Evolutionary conservation across 257 asterid species (phyloP).

Genomic region (Schizonepeta tenuifolia): DNA sequence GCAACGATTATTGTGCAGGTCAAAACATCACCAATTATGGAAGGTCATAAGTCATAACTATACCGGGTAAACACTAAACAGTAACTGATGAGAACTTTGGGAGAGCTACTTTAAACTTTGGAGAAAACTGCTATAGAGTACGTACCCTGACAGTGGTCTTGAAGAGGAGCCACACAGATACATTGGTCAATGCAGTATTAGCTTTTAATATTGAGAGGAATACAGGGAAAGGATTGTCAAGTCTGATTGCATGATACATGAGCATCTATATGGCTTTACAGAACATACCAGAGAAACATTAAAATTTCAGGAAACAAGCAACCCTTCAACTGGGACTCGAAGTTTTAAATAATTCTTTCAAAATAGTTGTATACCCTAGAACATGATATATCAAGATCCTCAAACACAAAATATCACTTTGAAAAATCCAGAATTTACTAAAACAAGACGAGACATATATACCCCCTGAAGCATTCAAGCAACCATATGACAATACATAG

Average conservation of each 20-base stretch:
- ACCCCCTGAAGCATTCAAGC: not conserved
- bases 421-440: not conserved
- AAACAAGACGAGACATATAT: not conserved
- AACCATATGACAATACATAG: not conserved
- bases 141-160: not conserved
- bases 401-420: not conserved
- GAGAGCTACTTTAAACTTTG: not conserved
- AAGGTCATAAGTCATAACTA: not conserved
- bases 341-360: not conserved
- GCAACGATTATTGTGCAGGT: not conserved
- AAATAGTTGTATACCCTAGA: no score
- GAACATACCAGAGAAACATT: not conserved
- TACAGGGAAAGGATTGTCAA: not conserved
- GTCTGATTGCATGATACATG: not conserved
- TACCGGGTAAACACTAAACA: not conserved
- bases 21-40: not conserved
- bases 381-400: not conserved
- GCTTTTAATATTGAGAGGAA: not conserved
- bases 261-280: not conserved
- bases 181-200: not conserved
- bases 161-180: not conserved
- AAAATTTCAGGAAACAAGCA: not conserved
- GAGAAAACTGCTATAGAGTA: not conserved
- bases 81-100: not conserved
- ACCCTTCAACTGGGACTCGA: not conserved